phyloP scores from a whole-genome alignment of 768 basidiomycete genomes.

The Hebeloma cylindrosporum region DNA sequence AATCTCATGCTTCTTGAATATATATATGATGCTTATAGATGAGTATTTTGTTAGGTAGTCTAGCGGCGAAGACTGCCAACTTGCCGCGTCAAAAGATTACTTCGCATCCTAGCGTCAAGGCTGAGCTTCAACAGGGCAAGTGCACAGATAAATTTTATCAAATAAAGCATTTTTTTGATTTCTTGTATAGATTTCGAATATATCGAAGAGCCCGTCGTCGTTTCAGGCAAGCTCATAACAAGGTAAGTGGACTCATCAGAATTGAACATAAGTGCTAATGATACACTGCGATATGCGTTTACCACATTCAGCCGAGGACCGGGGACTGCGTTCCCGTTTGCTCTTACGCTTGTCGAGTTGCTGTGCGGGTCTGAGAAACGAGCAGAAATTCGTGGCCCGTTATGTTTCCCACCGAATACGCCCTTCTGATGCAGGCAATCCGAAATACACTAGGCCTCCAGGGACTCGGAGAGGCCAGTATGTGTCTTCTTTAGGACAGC shows the following conservation, averaged over 20 bases:
- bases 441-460: too few relatives aligned
- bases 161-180: too few relatives aligned
- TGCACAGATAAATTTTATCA: too few relatives aligned
- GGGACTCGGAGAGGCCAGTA: too few relatives aligned
- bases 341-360: constrained; percentile 70
- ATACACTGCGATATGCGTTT: constrained; percentile 2
- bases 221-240: constrained; percentile 73
- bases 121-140: constrained; percentile 55
- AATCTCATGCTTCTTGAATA: not conserved
- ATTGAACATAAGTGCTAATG: not conserved
- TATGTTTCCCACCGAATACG: constrained; percentile 66
- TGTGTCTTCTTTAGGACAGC: too few relatives aligned
- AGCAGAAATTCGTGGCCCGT: constrained; percentile 59
- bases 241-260: constrained; percentile 45
- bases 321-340: constrained; percentile 78
- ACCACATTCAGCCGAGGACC: constrained; percentile 59
- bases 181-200: constrained; percentile 65
- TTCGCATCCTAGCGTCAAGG: constrained; percentile 74
- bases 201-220: constrained; percentile 69
- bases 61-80: constrained; percentile 62
- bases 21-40: not conserved
- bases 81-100: constrained; percentile 67
- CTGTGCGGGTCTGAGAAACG: constrained; percentile 65
- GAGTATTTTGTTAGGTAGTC: too few relatives aligned
- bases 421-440: constrained; percentile 34